These are phyloP conservation scores for Ogataea trehalophila DNA, from an alignment of 805 yeast species.

Conservation along the genomic window DNA sequence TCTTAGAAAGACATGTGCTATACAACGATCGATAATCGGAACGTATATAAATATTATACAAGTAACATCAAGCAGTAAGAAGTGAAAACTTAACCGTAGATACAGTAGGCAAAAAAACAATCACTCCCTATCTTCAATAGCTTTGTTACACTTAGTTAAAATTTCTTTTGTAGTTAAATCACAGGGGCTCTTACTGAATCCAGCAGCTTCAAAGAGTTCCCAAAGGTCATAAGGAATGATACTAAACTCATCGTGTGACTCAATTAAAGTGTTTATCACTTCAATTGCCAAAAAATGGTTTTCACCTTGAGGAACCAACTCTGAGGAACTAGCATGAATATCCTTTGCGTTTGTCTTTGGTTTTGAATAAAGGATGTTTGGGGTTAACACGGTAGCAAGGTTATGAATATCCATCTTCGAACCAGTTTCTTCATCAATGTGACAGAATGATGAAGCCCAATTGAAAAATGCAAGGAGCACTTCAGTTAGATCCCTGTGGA, in stretches of 20 bases:
- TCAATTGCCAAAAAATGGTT: constrained; percentile 86
- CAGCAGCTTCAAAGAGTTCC: constrained; percentile 43
- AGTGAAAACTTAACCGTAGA: no score
- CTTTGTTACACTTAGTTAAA: constrained; percentile 28
- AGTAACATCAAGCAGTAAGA: no score
- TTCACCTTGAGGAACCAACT: constrained; percentile 44
- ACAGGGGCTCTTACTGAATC: constrained; percentile 28
- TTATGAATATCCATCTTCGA: constrained; percentile 97
- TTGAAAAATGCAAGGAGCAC: constrained; percentile 79
- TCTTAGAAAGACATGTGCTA: no score
- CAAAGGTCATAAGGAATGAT: constrained; percentile 67
- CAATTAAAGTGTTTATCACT: constrained; percentile 78
- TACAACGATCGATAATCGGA: no score
- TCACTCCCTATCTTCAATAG: constrained; percentile 19
- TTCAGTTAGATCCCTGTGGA: constrained; percentile 80
- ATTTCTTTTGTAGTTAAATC: constrained; percentile 36
- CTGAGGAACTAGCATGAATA: constrained; percentile 17
- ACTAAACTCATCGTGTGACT: constrained; percentile 72
- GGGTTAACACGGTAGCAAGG: constrained; percentile 91
- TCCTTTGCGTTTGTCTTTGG: constrained; percentile 30
- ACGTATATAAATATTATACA: no score
- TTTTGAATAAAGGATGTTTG: constrained; percentile 72
- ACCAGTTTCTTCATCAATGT: constrained; percentile 82
- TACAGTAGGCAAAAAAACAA: not conserved
- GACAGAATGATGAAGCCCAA: constrained; percentile 96